A percentile compares a stretch with the other conserved stretches of the same genome.
These are phyloP conservation scores for Parasarocladium wereldwijsianum DNA, from an alignment of 2,329 filamentous ascomycete species.

Conservation along the genomic window DNA sequence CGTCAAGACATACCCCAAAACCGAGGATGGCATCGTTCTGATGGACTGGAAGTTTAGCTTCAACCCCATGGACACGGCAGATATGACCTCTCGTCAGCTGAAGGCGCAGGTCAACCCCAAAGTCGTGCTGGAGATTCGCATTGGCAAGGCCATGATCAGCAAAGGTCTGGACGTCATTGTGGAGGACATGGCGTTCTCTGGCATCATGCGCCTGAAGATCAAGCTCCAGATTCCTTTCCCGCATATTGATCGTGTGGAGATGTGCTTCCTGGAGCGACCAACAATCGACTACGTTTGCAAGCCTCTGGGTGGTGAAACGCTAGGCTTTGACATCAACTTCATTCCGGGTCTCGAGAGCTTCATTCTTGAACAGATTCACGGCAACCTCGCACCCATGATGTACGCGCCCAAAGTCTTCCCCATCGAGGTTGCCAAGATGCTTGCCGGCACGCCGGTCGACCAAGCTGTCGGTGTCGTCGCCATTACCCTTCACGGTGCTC, in stretches of 20 bases:
- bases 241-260: constrained; percentile 85
- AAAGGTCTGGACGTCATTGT: constrained; percentile 96
- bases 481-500: constrained; percentile 78
- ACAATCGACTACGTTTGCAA: constrained; percentile 96
- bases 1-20: constrained; percentile 94
- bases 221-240: constrained; percentile 95
- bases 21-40: constrained; percentile 84
- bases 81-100: constrained; percentile 79
- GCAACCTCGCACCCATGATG: constrained; percentile 91
- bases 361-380: constrained; percentile 92
- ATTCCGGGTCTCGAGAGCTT: constrained; percentile 88
- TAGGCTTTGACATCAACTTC: constrained; percentile 98
- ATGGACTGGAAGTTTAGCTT: constrained; percentile 99
- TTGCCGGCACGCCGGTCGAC: constrained; percentile 85
- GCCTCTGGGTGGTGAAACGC: constrained; percentile 83
- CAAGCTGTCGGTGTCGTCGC: constrained; percentile 91
- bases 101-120: constrained; percentile 97
- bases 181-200: constrained; percentile 92
- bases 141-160: constrained; percentile 93
- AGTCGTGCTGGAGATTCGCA: constrained; percentile 81
- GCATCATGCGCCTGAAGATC: constrained; percentile 91
- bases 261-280: constrained; percentile 83
- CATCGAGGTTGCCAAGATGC: constrained; percentile 96
- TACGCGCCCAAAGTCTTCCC: constrained; percentile 96
- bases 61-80: constrained; percentile 83